These are phyloP conservation scores for Cryoendolithus antarcticus DNA, from an alignment of 2,329 filamentous ascomycete genomes.

Conservation along the genomic window DNA sequence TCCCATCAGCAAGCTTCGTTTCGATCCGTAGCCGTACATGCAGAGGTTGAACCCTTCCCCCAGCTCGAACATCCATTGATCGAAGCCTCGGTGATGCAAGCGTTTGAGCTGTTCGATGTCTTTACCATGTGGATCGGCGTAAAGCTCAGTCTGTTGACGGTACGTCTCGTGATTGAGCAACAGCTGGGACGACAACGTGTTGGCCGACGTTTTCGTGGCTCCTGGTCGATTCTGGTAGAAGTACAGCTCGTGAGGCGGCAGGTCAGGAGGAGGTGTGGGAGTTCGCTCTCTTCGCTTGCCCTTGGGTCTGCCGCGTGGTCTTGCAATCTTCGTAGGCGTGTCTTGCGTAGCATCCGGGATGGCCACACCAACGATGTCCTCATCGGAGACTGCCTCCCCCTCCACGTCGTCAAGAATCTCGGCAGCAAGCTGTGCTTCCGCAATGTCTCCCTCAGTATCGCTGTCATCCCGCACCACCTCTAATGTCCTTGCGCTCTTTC, in stretches of 20 bases:
- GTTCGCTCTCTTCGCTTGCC: conserved; percentile 47
- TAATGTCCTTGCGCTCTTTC: conserved; percentile 68
- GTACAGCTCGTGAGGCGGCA: conserved; percentile 82
- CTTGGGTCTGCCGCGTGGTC: conserved; percentile 39
- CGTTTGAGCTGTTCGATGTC: conserved; percentile 61
- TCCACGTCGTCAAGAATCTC: conserved; percentile 22
- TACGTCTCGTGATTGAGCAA: conserved; percentile 88
- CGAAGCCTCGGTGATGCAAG: conserved; percentile 69
- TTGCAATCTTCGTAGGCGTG: conserved; percentile 34
- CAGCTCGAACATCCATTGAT: conserved; percentile 88
- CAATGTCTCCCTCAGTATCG: conserved; percentile 29
- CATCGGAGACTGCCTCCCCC: conserved; percentile 19
- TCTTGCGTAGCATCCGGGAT: conserved; percentile 31
- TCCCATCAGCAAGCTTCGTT: conserved; percentile 58
- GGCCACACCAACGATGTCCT: conserved; percentile 25
- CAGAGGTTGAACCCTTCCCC: conserved; percentile 78
- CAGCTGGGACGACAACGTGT: conserved; percentile 61
- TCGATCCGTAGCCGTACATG: conserved; percentile 86
- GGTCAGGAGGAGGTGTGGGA: conserved; percentile 66
- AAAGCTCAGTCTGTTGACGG: conserved; percentile 54
- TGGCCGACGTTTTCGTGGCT: conserved; percentile 71
- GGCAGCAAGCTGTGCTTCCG: conserved; percentile 10
- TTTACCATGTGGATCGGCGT: conserved; percentile 54
- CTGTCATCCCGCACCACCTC: conserved; percentile 51
- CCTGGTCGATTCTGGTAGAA: conserved; percentile 86